Evolutionary conservation across 805 yeast species (phyloP).

Genomic region (Saccharomycopsis microspora): DNA sequence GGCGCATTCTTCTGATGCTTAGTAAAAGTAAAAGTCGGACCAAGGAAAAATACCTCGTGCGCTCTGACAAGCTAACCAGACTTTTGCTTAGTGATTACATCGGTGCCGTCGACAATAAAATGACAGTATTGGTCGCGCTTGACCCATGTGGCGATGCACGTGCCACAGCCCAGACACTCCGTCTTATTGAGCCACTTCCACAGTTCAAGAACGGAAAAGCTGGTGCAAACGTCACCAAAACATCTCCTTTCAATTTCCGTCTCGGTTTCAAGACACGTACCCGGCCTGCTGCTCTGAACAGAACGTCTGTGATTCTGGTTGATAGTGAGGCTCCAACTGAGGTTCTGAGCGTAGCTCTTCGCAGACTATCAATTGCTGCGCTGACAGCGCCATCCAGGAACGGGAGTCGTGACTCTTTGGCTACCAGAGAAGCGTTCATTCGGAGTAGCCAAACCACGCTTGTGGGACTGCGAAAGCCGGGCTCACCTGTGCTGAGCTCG

Average conservation of each 20-base stretch:
- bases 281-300: no score
- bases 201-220: slow-evolving; percentile 5
- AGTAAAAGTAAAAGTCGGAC: slow-evolving; percentile 18
- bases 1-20: slow-evolving; percentile 35
- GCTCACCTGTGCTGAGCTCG: no score
- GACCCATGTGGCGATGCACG: slow-evolving; percentile 30
- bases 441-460: no score
- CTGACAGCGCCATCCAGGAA: no score
- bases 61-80: slow-evolving; percentile 39
- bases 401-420: no score
- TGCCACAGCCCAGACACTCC: slow-evolving; percentile 22
- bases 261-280: not conserved
- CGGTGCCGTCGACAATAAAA: slow-evolving; percentile 20
- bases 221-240: not conserved
- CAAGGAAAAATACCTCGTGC: slow-evolving; percentile 30
- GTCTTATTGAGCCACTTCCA: slow-evolving; percentile 20
- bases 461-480: no score
- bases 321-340: no score
- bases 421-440: no score
- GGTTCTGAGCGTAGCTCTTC: no score
- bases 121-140: slow-evolving; percentile 27
- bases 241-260: slow-evolving; percentile 7
- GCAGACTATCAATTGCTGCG: no score
- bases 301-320: no score
- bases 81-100: slow-evolving; percentile 35